A percentile compares a stretch with the other conserved stretches of the same genome.
Conservation (phyloP, 352 stramenopile genomes). For the Phytophthora aleatoria region DNA sequence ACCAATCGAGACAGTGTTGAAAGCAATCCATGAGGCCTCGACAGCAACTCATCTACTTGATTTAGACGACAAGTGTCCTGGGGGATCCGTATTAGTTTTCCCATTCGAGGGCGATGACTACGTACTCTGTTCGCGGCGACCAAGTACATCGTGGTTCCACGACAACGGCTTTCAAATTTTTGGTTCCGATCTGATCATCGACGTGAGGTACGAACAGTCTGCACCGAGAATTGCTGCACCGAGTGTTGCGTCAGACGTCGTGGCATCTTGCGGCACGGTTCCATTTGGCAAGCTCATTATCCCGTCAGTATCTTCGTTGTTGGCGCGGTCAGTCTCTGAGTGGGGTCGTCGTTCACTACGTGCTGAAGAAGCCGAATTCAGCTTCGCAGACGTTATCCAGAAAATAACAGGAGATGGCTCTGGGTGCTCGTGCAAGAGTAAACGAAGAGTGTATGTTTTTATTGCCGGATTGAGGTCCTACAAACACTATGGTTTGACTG, state of each 20-base stretch:
- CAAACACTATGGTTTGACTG: slow-evolving; percentile 31
- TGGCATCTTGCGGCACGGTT: slow-evolving; percentile 16
- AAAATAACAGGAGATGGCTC: background rate
- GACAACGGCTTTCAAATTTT: slow-evolving; percentile 25
- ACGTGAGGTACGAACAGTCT: slow-evolving; percentile 25
- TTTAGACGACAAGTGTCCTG: background rate
- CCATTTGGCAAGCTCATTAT: background rate
- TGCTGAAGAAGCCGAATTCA: slow-evolving; percentile 12
- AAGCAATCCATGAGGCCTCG: slow-evolving; percentile 17
- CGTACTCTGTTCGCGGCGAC: slow-evolving; percentile 33
- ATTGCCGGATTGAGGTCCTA: slow-evolving; percentile 42
- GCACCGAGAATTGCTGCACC: slow-evolving; percentile 9
- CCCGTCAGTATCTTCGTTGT: slow-evolving; percentile 1
- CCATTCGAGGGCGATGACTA: slow-evolving; percentile 41
- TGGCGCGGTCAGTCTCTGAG: slow-evolving; percentile 12
- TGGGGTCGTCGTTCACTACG: slow-evolving; percentile 21
- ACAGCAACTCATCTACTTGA: slow-evolving; percentile 13
- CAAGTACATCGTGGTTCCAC: background rate
- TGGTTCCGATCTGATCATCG: slow-evolving; percentile 30
- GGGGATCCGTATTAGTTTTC: slow-evolving; percentile 20
- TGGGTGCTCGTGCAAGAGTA: slow-evolving; percentile 29
- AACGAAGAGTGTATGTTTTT: slow-evolving; percentile 50
- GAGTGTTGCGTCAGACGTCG: slow-evolving; percentile 1
- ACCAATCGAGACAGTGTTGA: slow-evolving; percentile 26
- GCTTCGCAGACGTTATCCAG: background rate